These are phyloP conservation scores for Syzygium jambos DNA, from an alignment of 345 rosid species.

Conservation along the genomic window DNA sequence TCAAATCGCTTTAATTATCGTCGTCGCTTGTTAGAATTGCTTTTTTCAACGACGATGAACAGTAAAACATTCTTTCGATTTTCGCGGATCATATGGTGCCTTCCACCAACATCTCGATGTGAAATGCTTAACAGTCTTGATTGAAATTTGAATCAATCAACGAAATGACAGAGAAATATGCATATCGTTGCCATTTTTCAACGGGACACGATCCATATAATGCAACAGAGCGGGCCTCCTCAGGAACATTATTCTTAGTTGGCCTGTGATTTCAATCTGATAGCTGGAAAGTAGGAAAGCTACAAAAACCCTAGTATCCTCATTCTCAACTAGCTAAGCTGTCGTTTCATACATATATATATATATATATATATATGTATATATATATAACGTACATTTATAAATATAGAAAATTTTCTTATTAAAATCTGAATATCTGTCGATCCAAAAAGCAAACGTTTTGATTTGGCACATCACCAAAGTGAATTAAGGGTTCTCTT, in stretches of 20 bases:
- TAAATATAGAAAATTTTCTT: neutral
- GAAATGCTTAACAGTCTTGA: too few relatives aligned
- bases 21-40: neutral
- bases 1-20: neutral
- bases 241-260: neutral
- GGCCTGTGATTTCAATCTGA: neutral
- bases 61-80: neutral
- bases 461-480: neutral
- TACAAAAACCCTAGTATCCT: neutral
- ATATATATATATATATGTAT: too few relatives aligned
- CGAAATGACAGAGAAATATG: neutral
- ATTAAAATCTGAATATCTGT: neutral
- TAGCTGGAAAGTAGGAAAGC: neutral
- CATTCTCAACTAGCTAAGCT: neutral
- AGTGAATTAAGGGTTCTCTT: neutral
- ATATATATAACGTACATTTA: neutral
- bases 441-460: neutral
- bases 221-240: neutral
- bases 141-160: neutral
- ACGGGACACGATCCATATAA: neutral
- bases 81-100: neutral
- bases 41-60: neutral
- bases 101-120: neutral
- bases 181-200: neutral
- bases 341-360: neutral